Percentiles rank a stretch among this genome's conserved stretches.
Evolutionary conservation across 352 stramenopile species (phyloP).

Genomic region (Globisporangium uncinulatum): DNA sequence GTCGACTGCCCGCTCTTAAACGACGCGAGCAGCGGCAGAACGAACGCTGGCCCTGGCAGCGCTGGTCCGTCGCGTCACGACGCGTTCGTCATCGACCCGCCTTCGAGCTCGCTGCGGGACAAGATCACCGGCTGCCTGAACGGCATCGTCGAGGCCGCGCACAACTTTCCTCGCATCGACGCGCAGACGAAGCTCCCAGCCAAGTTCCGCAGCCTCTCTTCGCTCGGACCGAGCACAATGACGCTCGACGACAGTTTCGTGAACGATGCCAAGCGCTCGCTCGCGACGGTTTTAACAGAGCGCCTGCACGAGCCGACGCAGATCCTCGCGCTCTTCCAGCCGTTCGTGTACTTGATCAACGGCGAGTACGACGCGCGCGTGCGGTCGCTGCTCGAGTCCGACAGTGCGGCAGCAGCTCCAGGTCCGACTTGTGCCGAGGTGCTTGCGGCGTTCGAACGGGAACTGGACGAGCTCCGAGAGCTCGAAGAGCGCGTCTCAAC

Average conservation of each 20-base stretch:
- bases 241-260: constrained; percentile 73
- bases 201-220: constrained; percentile 46
- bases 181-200: constrained; percentile 66
- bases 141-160: constrained; percentile 71
- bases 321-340: constrained; percentile 68
- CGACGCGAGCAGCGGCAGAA: constrained; percentile 9
- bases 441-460: constrained; percentile 36
- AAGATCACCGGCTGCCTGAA: constrained; percentile 61
- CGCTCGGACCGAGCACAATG: constrained; percentile 85
- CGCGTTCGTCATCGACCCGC: constrained; percentile 59
- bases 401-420: not conserved
- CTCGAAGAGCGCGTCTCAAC: constrained; percentile 40
- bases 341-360: constrained; percentile 76
- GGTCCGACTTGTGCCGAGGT: constrained; percentile 32
- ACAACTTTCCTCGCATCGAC: constrained; percentile 89
- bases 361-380: constrained; percentile 71
- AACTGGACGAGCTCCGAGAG: constrained; percentile 47
- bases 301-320: constrained; percentile 64
- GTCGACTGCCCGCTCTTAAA: constrained; percentile 33
- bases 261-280: constrained; percentile 51
- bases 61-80: constrained; percentile 6
- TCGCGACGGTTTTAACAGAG: constrained; percentile 44
- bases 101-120: constrained; percentile 44
- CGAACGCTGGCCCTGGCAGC: constrained; percentile 3
- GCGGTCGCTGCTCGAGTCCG: constrained; percentile 35